These are phyloP conservation scores for Alternaria sp. DNA, from an alignment of 2,329 filamentous ascomycete species.

Conservation along the genomic window DNA sequence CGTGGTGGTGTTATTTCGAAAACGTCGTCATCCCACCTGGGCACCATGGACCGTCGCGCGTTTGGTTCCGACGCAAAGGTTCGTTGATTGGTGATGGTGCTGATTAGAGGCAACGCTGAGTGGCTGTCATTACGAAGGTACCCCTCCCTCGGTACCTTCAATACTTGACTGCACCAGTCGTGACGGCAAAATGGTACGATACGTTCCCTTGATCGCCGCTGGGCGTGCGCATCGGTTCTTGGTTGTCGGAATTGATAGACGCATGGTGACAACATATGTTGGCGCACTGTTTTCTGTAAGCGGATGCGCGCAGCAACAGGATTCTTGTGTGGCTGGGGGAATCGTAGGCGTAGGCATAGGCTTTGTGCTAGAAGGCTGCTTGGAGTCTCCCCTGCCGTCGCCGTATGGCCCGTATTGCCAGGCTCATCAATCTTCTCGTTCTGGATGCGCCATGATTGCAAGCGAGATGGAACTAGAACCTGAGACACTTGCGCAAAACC, in stretches of 20 bases:
- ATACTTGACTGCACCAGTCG: conserved; percentile 19
- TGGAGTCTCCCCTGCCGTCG: not conserved
- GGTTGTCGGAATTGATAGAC: conserved; percentile 9
- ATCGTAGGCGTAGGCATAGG: not conserved
- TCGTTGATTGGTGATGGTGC: conserved; percentile 8
- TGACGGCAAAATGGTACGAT: conserved; percentile 24
- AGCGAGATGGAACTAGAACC: conserved; percentile 14
- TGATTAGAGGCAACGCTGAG: not conserved
- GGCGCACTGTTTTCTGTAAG: not conserved
- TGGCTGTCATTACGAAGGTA: conserved; percentile 17
- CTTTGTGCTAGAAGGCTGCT: not conserved
- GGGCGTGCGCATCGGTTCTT: conserved; percentile 7
- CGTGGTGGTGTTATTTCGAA: conserved; percentile 18
- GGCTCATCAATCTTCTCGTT: not conserved
- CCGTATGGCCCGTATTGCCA: not conserved
- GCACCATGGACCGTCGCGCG: conserved; percentile 12
- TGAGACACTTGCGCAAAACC: conserved; percentile 22
- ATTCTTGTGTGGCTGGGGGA: conserved; percentile 1
- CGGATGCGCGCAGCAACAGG: not conserved
- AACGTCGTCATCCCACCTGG: conserved; percentile 1
- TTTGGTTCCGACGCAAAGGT: conserved; percentile 12
- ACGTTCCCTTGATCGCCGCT: conserved; percentile 4
- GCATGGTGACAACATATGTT: conserved; percentile 19
- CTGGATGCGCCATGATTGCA: conserved; percentile 4
- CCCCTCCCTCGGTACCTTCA: conserved; percentile 23